A percentile compares a stretch with the other conserved stretches of the same genome.
phyloP scores from a whole-genome alignment of 345 rosid genomes.

The Turnera subulata region DNA sequence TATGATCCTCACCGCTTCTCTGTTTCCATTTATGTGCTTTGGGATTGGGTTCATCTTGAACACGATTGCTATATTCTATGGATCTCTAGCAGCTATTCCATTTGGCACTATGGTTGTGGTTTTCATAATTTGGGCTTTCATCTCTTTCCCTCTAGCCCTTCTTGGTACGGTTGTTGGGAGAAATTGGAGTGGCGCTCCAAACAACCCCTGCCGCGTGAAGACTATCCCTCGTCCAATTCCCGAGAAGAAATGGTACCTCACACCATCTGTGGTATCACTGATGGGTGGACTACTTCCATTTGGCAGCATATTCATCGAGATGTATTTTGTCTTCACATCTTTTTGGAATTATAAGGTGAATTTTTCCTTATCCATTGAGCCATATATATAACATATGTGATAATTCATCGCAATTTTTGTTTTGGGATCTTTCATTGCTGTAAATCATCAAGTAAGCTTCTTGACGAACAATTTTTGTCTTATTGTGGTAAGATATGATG shows the following conservation, averaged over 20 bases:
- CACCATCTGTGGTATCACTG: constrained; percentile 84
- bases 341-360: constrained; percentile 98
- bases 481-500: too few species aligned
- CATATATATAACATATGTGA: background rate
- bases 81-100: constrained; percentile 93
- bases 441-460: background rate
- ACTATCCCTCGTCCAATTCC: constrained; percentile 96
- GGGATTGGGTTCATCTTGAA: constrained; percentile 83
- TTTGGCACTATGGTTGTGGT: constrained; percentile 95
- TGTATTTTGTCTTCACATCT: constrained; percentile 96
- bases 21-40: constrained; percentile 88
- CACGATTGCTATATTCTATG: constrained; percentile 87
- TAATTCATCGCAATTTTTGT: background rate
- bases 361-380: background rate
- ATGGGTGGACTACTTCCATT: constrained; percentile 94
- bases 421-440: background rate
- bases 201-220: constrained; percentile 94
- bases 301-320: constrained; percentile 95
- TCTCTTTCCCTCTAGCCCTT: constrained; percentile 91
- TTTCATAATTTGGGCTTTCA: constrained; percentile 88
- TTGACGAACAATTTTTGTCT: too few species aligned
- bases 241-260: constrained; percentile 93
- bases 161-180: constrained; percentile 93
- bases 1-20: constrained; percentile 90
- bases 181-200: constrained; percentile 94